A percentile compares a stretch with the other conserved stretches of the same genome.
Evolutionary conservation across 192 early-diverging fungal species (phyloP).

Genomic region (Lobulomyces angularis): DNA sequence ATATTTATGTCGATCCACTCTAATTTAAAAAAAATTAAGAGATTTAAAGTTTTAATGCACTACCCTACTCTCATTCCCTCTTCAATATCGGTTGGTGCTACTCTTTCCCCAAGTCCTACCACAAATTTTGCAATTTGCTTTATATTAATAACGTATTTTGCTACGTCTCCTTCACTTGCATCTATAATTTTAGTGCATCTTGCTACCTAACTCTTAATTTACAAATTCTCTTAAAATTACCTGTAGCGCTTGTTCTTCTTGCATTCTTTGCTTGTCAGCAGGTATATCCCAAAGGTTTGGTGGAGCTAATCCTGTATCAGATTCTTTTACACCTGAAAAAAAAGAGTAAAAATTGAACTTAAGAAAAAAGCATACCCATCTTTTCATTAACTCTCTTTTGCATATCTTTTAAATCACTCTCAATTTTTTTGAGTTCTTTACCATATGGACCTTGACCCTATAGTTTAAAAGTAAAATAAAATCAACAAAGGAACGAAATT

Average conservation of each 20-base stretch:
- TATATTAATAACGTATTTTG: constrained; percentile 97
- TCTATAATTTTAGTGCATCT: constrained; percentile 98
- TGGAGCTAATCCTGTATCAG: constrained; percentile 92
- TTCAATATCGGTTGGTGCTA: constrained; percentile 98
- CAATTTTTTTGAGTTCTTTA: constrained; percentile 84
- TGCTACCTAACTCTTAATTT: constrained; percentile 57
- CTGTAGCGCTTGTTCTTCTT: constrained; percentile 87
- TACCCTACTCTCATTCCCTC: constrained; percentile 98
- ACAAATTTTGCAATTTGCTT: constrained; percentile 99
- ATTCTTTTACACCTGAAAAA: constrained; percentile 82
- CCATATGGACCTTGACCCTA: constrained; percentile 97
- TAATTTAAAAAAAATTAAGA: constrained; percentile 10
- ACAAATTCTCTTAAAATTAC: constrained; percentile 19
- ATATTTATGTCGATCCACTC: constrained; percentile 96
- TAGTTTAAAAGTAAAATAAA: background rate
- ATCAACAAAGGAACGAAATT: background rate
- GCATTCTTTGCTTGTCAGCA: constrained; percentile 94
- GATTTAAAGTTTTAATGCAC: too few relatives aligned
- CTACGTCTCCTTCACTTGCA: constrained; percentile 72
- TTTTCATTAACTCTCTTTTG: constrained; percentile 98
- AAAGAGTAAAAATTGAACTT: background rate
- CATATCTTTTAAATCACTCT: constrained; percentile 88
- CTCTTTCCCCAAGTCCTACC: constrained; percentile 87
- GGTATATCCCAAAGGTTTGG: constrained; percentile 99
- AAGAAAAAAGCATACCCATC: constrained; percentile 54